Evolutionary conservation across 495 filamentous ascomycete species (phyloP).

Genomic region (Cudoniella acicularis): DNA sequence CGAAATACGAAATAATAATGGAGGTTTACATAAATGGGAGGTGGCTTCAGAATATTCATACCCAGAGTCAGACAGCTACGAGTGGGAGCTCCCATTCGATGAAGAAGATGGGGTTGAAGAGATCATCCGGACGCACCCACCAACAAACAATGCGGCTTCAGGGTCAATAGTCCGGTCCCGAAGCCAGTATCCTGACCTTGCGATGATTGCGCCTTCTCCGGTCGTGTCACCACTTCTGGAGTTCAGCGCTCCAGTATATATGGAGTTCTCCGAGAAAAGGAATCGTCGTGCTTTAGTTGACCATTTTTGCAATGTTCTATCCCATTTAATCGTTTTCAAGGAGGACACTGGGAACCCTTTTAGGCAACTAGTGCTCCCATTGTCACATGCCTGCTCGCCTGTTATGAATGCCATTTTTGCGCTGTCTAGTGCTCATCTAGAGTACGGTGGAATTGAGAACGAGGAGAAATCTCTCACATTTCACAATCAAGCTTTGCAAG

Average conservation of each 20-base stretch:
- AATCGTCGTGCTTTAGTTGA: constrained; percentile 54
- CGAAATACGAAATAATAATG: constrained; percentile 3
- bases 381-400: constrained; percentile 48
- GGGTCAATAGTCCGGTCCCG: constrained; percentile 14
- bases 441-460: constrained; percentile 52
- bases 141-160: background rate
- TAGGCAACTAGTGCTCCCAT: constrained; percentile 55
- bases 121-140: constrained; percentile 11
- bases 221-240: constrained; percentile 44
- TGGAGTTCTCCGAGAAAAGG: constrained; percentile 50
- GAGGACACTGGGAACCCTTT: constrained; percentile 62
- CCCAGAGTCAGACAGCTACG: constrained; percentile 8
- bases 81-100: constrained; percentile 9
- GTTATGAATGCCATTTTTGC: constrained; percentile 58
- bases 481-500: constrained; percentile 55
- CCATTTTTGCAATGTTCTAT: constrained; percentile 61
- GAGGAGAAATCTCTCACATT: constrained; percentile 55
- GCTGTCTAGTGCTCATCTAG: constrained; percentile 54
- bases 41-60: constrained; percentile 7
- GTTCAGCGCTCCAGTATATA: constrained; percentile 47
- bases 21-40: constrained; percentile 18
- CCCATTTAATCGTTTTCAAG: constrained; percentile 59
- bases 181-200: constrained; percentile 25
- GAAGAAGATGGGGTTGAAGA: constrained; percentile 20
- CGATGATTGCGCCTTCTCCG: constrained; percentile 45